Evolutionary conservation across 176 grass and related monocot species (phyloP).

Genomic region (Ampelocalamus luodianensis): DNA sequence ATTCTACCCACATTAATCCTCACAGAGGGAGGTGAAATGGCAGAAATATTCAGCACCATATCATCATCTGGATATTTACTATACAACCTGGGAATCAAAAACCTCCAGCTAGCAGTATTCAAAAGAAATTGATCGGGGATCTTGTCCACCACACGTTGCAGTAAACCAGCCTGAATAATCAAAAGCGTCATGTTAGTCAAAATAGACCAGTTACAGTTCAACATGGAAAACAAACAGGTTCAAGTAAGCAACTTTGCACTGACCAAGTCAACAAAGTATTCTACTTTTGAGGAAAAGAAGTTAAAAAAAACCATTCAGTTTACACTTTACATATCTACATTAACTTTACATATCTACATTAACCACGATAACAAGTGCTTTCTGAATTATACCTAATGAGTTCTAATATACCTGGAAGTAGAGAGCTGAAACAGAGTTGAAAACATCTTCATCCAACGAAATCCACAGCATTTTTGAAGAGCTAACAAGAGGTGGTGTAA

Average conservation of each 20-base stretch:
- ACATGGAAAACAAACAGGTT: slow-evolving; percentile 7
- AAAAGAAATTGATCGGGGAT: slow-evolving; percentile 81
- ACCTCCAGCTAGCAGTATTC: slow-evolving; percentile 85
- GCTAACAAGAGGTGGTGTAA: slow-evolving; percentile 48
- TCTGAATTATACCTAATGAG: not conserved
- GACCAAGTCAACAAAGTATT: slow-evolving; percentile 3
- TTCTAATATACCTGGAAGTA: slow-evolving; percentile 76
- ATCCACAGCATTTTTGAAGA: slow-evolving; percentile 85
- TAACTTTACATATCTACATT: slow-evolving; percentile 3
- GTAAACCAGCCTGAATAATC: slow-evolving; percentile 70
- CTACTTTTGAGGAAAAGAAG: not conserved
- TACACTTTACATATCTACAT: not conserved
- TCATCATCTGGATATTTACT: slow-evolving; percentile 71
- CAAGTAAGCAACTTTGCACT: not conserved
- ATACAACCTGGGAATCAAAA: slow-evolving; percentile 85
- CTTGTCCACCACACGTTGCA: slow-evolving; percentile 76
- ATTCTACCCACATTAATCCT: slow-evolving; percentile 69
- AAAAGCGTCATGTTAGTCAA: slow-evolving; percentile 30
- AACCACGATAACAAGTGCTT: not conserved
- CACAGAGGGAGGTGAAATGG: slow-evolving; percentile 70
- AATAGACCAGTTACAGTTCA: slow-evolving; percentile 16
- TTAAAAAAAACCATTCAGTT: not conserved
- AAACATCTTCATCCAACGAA: slow-evolving; percentile 85
- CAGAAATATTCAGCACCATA: slow-evolving; percentile 82
- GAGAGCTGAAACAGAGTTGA: slow-evolving; percentile 77